A percentile compares a stretch with the other conserved stretches of the same genome.
Conservation (phyloP, 306 rosid species). For the Cucurbita maxima region DNA sequence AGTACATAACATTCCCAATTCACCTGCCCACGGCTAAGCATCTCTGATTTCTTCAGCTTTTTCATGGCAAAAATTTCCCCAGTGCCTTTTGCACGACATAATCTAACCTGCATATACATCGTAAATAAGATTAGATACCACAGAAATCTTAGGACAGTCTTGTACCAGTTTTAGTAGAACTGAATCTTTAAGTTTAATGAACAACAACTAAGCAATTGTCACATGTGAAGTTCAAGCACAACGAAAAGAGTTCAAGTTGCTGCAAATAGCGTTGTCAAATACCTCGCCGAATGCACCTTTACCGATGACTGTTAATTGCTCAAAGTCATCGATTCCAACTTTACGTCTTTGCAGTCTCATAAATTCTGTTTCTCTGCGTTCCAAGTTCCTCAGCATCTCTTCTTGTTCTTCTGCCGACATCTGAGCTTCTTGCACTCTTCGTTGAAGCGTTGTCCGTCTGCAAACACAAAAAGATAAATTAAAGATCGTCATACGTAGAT, state of each 20-base stretch:
- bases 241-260: background rate
- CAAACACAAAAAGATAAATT: slow-evolving; percentile 5
- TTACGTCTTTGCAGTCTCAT: slow-evolving; percentile 94
- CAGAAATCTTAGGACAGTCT: background rate
- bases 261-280: background rate
- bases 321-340: slow-evolving; percentile 91
- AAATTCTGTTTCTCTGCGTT: slow-evolving; percentile 74
- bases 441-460: slow-evolving; percentile 74
- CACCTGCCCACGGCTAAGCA: slow-evolving; percentile 99
- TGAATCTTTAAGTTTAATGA: background rate
- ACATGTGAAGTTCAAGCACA: background rate
- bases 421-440: slow-evolving; percentile 74
- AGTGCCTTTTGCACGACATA: slow-evolving; percentile 70
- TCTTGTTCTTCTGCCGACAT: slow-evolving; percentile 74
- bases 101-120: slow-evolving; percentile 47
- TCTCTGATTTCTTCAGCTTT: slow-evolving; percentile 92
- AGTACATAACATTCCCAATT: background rate
- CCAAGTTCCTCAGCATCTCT: slow-evolving; percentile 87
- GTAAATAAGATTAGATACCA: background rate
- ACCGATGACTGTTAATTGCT: slow-evolving; percentile 79
- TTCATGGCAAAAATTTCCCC: slow-evolving; percentile 93
- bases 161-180: background rate
- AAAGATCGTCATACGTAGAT: background rate
- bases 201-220: background rate
- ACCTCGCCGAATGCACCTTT: slow-evolving; percentile 99